Conservation (phyloP, 495 filamentous ascomycete species). For the Xylaria grammica region DNA sequence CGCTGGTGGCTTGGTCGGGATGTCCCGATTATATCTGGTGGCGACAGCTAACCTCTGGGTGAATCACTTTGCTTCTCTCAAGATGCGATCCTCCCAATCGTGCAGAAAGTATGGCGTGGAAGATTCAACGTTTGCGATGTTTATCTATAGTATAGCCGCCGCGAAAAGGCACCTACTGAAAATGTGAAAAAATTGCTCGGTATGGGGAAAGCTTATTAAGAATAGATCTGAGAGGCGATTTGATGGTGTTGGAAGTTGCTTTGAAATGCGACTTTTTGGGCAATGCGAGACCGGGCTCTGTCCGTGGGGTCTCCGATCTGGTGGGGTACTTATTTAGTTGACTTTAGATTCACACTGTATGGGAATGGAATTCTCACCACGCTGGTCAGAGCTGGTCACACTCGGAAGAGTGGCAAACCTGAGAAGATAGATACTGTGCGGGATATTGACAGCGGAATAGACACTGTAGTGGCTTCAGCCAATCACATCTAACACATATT, state of each 20-base stretch:
- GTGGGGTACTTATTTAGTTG: slow-evolving; percentile 5
- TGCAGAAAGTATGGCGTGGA: not conserved
- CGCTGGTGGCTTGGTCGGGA: not conserved
- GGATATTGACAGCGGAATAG: not conserved
- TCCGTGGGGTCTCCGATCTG: slow-evolving; percentile 7
- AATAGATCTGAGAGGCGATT: not conserved
- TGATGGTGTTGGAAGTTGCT: slow-evolving; percentile 29
- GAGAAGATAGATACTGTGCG: not conserved
- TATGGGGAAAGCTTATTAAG: not conserved
- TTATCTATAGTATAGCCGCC: not conserved
- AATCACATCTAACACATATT: slow-evolving; percentile 3
- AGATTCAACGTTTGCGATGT: not conserved
- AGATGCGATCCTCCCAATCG: not conserved
- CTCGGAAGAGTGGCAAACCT: not conserved
- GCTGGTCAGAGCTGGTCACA: not conserved
- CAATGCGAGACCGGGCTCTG: slow-evolving; percentile 41
- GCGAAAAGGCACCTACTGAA: not conserved
- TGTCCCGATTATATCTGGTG: not conserved
- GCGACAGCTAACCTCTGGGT: not conserved
- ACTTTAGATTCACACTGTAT: not conserved
- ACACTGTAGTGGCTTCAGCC: not conserved
- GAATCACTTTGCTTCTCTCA: not conserved
- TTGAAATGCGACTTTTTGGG: slow-evolving; percentile 44
- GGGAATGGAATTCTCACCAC: not conserved
- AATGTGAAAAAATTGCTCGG: not conserved